These are phyloP conservation scores for Yamadazyma dushanensis DNA, from an alignment of 1,139 yeast species.

Conservation along the genomic window DNA sequence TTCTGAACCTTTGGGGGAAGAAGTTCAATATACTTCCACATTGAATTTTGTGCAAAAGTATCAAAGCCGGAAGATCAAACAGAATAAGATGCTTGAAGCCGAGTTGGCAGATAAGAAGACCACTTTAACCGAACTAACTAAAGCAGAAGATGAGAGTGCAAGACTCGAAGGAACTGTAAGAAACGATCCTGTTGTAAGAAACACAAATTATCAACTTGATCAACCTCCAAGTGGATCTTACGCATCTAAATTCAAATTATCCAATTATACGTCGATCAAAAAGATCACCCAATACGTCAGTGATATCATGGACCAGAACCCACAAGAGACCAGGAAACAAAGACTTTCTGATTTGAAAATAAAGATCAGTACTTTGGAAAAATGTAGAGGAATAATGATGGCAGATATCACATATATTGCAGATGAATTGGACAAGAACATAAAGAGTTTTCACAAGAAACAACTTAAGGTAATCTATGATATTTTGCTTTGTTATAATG, in stretches of 20 bases:
- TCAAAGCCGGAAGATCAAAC: constrained; percentile 68
- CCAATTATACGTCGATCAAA: constrained; percentile 33
- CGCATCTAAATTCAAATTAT: constrained; percentile 15
- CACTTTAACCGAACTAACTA: constrained; percentile 41
- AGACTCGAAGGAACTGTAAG: constrained; percentile 35
- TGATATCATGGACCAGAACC: constrained; percentile 71
- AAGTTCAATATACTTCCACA: constrained; percentile 72
- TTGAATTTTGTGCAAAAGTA: constrained; percentile 68
- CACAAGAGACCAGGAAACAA: constrained; percentile 63
- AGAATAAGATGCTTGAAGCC: constrained; percentile 57
- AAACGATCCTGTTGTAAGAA: constrained; percentile 27
- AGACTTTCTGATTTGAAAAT: constrained; percentile 51
- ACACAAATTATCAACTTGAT: constrained; percentile 31
- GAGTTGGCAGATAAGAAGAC: constrained; percentile 49
- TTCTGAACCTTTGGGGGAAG: constrained; percentile 82
- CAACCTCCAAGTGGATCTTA: constrained; percentile 3
- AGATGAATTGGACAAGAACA: constrained; percentile 50
- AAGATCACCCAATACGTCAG: constrained; percentile 64
- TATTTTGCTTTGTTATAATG: constrained; percentile 52
- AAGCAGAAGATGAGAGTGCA: constrained; percentile 41
- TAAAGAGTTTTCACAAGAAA: constrained; percentile 49
- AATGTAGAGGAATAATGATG: constrained; percentile 58
- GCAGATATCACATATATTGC: constrained; percentile 56
- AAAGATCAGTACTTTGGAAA: constrained; percentile 54
- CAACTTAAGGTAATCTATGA: constrained; percentile 47